Evolutionary conservation across 2,329 filamentous ascomycete genomes (phyloP), one percentile per base, ranked within the genome.

Genomic region (Nemania diffusa): DNA sequence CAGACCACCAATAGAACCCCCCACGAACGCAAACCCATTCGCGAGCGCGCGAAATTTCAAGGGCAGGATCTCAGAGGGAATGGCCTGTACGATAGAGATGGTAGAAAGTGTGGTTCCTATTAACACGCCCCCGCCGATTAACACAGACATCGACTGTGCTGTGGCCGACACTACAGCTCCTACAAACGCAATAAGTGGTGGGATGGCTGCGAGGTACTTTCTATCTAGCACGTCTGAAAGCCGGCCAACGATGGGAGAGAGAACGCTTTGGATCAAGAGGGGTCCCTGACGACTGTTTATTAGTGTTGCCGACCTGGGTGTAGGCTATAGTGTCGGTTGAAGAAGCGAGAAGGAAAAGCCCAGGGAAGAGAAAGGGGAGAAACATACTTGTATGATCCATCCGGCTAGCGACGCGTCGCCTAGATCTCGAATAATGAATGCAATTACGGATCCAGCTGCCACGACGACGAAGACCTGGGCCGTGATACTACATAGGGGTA

Each of bases 61-160:
- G 1, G 86, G 86, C 34, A 88, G 73, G 26, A 88, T 84, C 75
- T 88, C 85, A 1, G 84, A 83, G 0, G 85, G 85, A 32, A 88
- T 88, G 0, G 86, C 81, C 73, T 88, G 78, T 5, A 87, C 84
- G 60, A 88, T 85, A 11, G 84, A 79, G 44, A 87, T 85, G 0
- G 85, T 87, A 1, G 84, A 77, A 32, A 88, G 79, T 0, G 85
- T 87, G 2, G 79, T 79, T 26, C 86, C 86, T 52, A 87, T 85
- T n/a, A 88, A 76, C 5, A 88, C 82, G 11, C 85, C 84, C n/a
- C 85, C 86, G 7, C 83, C 85, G 60, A 87, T 86, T 3, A 88
- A 77, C 79, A 85, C 84, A 57, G 79, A 80, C 86, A 88, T 88
- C 2, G 81, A 84, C 0, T 79, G 84, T 0, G 86, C 86, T 69